Percentiles rank a stretch among this genome's conserved stretches.
phyloP scores from a whole-genome alignment of 345 rosid genomes.

The Gossypium bickii region DNA sequence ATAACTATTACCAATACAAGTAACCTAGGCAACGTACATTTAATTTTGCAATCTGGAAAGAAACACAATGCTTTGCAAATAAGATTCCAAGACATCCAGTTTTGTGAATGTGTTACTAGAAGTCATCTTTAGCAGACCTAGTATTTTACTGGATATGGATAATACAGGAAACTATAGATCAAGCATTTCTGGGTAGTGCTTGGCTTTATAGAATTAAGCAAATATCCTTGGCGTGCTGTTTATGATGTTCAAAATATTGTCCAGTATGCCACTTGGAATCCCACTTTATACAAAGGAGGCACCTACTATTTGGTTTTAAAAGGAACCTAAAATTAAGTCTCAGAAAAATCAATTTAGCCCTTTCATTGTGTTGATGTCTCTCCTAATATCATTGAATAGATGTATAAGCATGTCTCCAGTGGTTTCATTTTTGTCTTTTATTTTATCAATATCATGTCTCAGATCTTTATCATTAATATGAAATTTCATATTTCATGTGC shows the following conservation, averaged over 20 bases:
- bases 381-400: background rate
- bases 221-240: background rate
- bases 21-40: background rate
- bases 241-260: background rate
- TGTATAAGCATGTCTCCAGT: background rate
- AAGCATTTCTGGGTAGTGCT: background rate
- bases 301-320: background rate
- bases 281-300: background rate
- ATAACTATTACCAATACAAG: conserved; percentile 2
- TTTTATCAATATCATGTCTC: background rate
- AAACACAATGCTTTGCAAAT: background rate
- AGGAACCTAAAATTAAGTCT: background rate
- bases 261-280: background rate
- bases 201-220: background rate
- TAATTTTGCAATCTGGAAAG: background rate
- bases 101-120: background rate
- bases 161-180: background rate
- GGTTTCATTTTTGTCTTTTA: background rate
- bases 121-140: background rate
- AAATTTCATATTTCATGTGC: conserved; percentile 1
- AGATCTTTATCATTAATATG: background rate
- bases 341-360: background rate
- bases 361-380: background rate
- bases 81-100: background rate
- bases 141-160: background rate